phyloP scores from a whole-genome alignment of 352 stramenopile species.

The Globisporangium nagaii region DNA sequence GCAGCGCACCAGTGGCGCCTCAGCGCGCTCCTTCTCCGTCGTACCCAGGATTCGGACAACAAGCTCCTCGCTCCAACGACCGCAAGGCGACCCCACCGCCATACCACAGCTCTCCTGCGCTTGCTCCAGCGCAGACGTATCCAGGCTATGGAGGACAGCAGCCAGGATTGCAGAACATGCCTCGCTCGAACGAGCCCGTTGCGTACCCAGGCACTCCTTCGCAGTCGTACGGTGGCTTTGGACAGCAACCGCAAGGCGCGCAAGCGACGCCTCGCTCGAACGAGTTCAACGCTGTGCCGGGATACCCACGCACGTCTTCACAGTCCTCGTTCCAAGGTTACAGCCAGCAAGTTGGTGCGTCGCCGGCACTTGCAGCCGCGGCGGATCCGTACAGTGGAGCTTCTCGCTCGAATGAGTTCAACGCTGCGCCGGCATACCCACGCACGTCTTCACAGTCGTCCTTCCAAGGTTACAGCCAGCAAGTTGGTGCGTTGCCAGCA shows the following conservation, averaged over 20 bases:
- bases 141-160: not conserved
- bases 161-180: not conserved
- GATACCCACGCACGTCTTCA: slow-evolving; percentile 20
- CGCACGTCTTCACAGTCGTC: slow-evolving; percentile 16
- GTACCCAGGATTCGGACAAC: slow-evolving; percentile 9
- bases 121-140: too few relatives aligned
- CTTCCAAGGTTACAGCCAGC: slow-evolving; percentile 11
- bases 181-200: slow-evolving; percentile 9
- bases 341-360: slow-evolving; percentile 3
- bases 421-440: slow-evolving; percentile 18
- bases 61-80: slow-evolving; percentile 13
- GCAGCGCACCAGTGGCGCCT: not conserved
- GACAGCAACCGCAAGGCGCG: slow-evolving; percentile 1
- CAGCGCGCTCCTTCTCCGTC: slow-evolving; percentile 4
- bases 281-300: slow-evolving; percentile 10
- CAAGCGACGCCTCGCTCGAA: slow-evolving; percentile 19
- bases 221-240: slow-evolving; percentile 2
- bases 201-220: slow-evolving; percentile 12
- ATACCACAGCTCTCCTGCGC: slow-evolving; percentile 13
- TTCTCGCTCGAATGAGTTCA: slow-evolving; percentile 8
- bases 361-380: too few relatives aligned
- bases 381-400: slow-evolving; percentile 5
- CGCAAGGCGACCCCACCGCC: slow-evolving; percentile 15
- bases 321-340: slow-evolving; percentile 16
- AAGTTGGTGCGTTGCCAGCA: slow-evolving; percentile 4